Conservation (phyloP, 257 asterid genomes). For the Scutellaria barbata region DNA sequence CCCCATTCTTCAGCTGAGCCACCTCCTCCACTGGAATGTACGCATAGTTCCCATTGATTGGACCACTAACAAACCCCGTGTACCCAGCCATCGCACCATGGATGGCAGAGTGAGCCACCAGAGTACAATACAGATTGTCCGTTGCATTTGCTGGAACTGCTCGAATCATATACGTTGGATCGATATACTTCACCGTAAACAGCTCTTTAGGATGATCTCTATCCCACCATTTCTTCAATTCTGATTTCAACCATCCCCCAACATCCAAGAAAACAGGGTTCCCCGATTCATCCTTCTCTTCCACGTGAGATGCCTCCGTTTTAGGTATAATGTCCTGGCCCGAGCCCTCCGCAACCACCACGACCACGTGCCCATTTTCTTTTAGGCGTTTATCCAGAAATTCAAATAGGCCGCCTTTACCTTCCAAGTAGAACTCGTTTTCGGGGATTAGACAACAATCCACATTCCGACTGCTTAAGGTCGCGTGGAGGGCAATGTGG, state of each 20-base stretch:
- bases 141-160: conserved; percentile 77
- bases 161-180: conserved; percentile 83
- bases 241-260: conserved; percentile 82
- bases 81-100: conserved; percentile 94
- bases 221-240: conserved; percentile 79
- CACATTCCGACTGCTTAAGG: conserved; percentile 77
- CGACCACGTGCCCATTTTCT: conserved; percentile 61
- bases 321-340: conserved; percentile 70
- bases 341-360: conserved; percentile 85
- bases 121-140: conserved; percentile 72
- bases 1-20: conserved; percentile 64
- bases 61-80: conserved; percentile 77
- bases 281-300: conserved; percentile 75
- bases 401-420: conserved; percentile 71
- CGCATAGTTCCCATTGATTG: conserved; percentile 69
- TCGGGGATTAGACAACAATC: conserved; percentile 88
- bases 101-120: conserved; percentile 73
- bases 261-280: conserved; percentile 73
- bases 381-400: conserved; percentile 51
- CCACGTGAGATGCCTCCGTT: conserved; percentile 41
- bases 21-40: conserved; percentile 82
- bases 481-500: conserved; percentile 78
- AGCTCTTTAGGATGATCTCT: conserved; percentile 64
- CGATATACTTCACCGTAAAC: conserved; percentile 72
- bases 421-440: conserved; percentile 63